Base-by-base conservation (phyloP, 148 eudicot species). In the Nyssa sinensis region DNA sequence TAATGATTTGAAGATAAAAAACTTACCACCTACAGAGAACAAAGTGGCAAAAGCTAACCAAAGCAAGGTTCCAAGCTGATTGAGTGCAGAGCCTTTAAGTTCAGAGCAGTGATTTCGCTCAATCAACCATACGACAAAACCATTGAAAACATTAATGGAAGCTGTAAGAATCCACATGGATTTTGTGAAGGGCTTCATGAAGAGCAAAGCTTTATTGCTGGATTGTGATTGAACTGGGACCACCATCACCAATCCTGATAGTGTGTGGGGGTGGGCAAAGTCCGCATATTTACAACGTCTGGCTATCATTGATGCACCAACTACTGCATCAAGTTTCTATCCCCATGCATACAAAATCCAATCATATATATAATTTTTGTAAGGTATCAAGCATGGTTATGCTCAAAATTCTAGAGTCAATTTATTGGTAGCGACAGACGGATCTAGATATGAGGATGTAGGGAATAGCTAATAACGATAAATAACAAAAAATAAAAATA, bases 51-150 rank as follows among this genome's bases (percentile, higher is more conserved):
- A 78, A 25, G 73, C 72, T 25, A 73, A 14, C 73, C 77, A 78
- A 34, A 74, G 69, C 8, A 79, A n/a, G 28, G 39, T 79, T 23
- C 78, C 78, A 5, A 70, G 51, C 33, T 79, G 82, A 37, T 74
- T 64, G 27, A 74, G 59, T 39, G 55, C 11, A 17, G 78, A 70
- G 35, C 78, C 82, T 64, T 11, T 57, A 25, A 79, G 78, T 10
- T 70, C 74, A 13, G 70, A 10, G 41, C 61, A 29, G 28, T 74
- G 60, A 35, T 75, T 65, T 59, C 75, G 30, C 68, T 79, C 82
- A 21, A 79, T 74, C 34, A 75, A 51, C 82, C 82, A 79, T 24
- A 79, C 29, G 27, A 74, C 74, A 3, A 79, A 79, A 28, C 78
- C 82, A 58, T 79, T 79, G 62, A 69, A 79, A 47, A 74, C 32